Evolutionary conservation across 75 land plant species (phyloP), one percentile per base, ranked within the genome.

Genomic region (Sequoia sempervirens): DNA sequence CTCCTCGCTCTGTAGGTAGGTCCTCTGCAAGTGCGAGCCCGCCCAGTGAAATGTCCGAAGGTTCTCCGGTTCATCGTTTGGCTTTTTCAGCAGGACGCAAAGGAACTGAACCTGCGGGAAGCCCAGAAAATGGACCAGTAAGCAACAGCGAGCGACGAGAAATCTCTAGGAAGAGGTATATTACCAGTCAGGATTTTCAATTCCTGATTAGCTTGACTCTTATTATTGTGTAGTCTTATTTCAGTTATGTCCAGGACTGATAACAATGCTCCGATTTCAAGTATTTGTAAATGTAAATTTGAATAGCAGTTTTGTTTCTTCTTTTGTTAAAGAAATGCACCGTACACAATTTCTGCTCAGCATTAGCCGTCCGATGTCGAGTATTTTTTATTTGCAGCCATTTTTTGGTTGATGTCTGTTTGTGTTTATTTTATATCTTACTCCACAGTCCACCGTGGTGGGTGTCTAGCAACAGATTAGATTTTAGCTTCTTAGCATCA

Each of bases 141-240:
- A 78, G 30, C 80, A 78, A 20, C 80, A 78, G 28, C 5, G 80
- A 78, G n/a, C n/a, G 50, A n/a, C 80, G 80, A n/a, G 80, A 45
- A 78, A 45, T 78, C 50, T 78, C 80, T 15, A 78, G 80, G 80
- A 78, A 78, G 46, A 78, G 80, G 80, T 78, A 78, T 38, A 23
- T 10, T 26, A 70, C 15, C 36, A 32, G 13, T 12, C 73, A 70
- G 36, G 36, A 70, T 70, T 70, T 70, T 32, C 3, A 61, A 23
- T 23, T 61, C 66, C 66, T 26, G n/a, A 23, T 6, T 61, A 23
- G 26, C 66, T 61, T 23, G 26, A 61, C n/a, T 23, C n/a, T 56
- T 20, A 18, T 17, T 5, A 20, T 50, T 4, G 20, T 18, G 26
- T 1, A 56, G 3, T 18, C 61, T 56, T 56, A 56, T 56, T 56